phyloP scores from a whole-genome alignment of 345 rosid genomes.

The Sonneratia caseolaris region DNA sequence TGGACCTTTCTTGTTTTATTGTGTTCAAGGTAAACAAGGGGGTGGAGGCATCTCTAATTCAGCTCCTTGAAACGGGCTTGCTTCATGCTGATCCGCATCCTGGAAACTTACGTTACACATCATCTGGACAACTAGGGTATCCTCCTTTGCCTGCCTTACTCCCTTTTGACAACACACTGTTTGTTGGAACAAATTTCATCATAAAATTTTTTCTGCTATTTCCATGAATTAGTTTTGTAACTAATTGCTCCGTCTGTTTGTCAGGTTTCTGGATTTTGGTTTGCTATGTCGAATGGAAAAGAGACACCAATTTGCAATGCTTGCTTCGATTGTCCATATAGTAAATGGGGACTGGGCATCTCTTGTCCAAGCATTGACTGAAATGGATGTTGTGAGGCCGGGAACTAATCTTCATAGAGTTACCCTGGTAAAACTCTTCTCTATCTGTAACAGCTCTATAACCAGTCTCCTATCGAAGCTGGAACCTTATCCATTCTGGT shows the following conservation, averaged over 20 bases:
- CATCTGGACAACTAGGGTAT: constrained; percentile 88
- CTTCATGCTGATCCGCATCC: constrained; percentile 99
- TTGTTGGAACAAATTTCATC: not conserved
- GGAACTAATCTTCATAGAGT: constrained; percentile 60
- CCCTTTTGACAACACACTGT: not conserved
- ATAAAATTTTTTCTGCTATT: not conserved
- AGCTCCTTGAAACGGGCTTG: constrained; percentile 89
- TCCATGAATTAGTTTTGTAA: not conserved
- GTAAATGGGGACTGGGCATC: constrained; percentile 87
- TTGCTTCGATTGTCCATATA: constrained; percentile 83
- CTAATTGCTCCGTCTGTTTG: constrained; percentile 9
- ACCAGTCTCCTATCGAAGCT: not conserved
- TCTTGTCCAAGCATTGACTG: constrained; percentile 65
- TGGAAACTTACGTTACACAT: constrained; percentile 77
- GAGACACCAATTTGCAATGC: constrained; percentile 89
- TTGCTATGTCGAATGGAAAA: constrained; percentile 88
- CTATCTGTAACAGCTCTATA: not conserved
- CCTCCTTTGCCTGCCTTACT: not conserved
- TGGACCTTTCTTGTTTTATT: not conserved
- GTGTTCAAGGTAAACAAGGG: constrained; percentile 72
- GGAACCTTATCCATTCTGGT: not conserved
- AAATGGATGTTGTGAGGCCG: constrained; percentile 87
- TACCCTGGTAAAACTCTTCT: constrained; percentile 46
- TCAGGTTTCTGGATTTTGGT: constrained; percentile 92
- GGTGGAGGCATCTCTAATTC: constrained; percentile 82